Conservation (phyloP, 2,329 filamentous ascomycete species). For the Orbilia oligospora region DNA sequence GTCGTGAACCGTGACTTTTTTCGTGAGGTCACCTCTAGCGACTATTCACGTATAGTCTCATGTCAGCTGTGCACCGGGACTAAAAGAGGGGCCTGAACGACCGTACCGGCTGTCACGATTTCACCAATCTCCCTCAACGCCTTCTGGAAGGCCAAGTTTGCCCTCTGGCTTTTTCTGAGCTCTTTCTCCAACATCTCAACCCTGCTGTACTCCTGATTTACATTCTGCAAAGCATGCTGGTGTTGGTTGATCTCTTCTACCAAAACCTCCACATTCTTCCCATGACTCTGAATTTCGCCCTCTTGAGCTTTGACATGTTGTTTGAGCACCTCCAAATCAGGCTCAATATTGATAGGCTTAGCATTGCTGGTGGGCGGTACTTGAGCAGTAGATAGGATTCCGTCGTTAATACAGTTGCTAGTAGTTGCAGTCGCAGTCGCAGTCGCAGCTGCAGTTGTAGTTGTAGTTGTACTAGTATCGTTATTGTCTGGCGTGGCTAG, state of each 20-base stretch:
- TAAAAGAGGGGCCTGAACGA: neutral
- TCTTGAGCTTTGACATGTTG: constrained; percentile 64
- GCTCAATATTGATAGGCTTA: constrained; percentile 52
- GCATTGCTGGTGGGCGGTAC: constrained; percentile 34
- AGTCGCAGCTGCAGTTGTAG: neutral
- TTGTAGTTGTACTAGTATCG: neutral
- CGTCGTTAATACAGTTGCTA: constrained; percentile 29
- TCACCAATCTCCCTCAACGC: constrained; percentile 95
- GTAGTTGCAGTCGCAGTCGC: constrained; percentile 5
- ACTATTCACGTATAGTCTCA: constrained; percentile 69
- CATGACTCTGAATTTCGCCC: constrained; percentile 63
- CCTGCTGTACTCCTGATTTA: constrained; percentile 88
- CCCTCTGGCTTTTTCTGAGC: constrained; percentile 95
- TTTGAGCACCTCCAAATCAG: constrained; percentile 63
- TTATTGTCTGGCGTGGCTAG: constrained; percentile 29
- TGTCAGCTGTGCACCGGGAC: neutral
- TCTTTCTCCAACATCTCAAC: constrained; percentile 92
- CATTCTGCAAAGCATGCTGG: constrained; percentile 85
- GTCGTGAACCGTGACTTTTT: constrained; percentile 95
- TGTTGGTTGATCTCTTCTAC: constrained; percentile 92
- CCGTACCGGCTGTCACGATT: constrained; percentile 82
- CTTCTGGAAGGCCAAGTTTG: constrained; percentile 98
- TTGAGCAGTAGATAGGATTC: constrained; percentile 34
- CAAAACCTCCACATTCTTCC: constrained; percentile 93
- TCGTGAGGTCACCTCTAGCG: constrained; percentile 93